phyloP scores from a whole-genome alignment of 257 asterid genomes.

The Solanum corneliomulleri region DNA sequence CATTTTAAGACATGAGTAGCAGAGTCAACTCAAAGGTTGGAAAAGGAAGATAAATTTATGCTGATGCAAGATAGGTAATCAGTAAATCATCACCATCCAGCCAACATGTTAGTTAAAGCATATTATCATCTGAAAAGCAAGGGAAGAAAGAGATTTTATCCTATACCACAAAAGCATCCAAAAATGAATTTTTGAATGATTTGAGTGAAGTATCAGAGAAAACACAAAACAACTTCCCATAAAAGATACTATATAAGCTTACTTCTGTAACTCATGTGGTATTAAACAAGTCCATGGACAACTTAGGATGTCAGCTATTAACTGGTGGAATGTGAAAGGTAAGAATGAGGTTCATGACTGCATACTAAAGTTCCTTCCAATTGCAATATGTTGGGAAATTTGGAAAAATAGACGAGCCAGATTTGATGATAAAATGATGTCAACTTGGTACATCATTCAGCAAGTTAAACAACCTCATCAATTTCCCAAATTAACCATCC shows the following conservation, averaged over 20 bases:
- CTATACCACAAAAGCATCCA: neutral
- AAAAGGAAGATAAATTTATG: neutral
- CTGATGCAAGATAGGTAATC: neutral
- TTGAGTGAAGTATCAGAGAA: neutral
- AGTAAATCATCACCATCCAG: neutral
- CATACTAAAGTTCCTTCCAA: too few species aligned
- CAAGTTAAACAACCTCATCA: too few species aligned
- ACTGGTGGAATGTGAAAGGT: too few species aligned
- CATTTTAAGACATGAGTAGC: neutral
- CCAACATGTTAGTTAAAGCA: neutral
- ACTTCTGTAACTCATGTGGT: neutral
- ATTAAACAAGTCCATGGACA: too few species aligned
- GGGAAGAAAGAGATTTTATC: neutral
- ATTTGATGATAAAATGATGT: too few species aligned
- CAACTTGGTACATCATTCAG: too few species aligned
- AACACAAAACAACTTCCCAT: neutral
- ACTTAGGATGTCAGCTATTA: too few species aligned
- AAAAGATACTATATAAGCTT: neutral
- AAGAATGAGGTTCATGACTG: too few species aligned
- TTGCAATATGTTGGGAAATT: too few species aligned
- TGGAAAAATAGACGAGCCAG: too few species aligned
- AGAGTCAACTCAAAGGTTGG: neutral
- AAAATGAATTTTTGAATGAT: neutral
- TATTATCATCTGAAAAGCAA: neutral
- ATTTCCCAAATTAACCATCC: too few species aligned